Conservation (phyloP, 2,329 filamentous ascomycete species). For the Clathrospora elynae region DNA sequence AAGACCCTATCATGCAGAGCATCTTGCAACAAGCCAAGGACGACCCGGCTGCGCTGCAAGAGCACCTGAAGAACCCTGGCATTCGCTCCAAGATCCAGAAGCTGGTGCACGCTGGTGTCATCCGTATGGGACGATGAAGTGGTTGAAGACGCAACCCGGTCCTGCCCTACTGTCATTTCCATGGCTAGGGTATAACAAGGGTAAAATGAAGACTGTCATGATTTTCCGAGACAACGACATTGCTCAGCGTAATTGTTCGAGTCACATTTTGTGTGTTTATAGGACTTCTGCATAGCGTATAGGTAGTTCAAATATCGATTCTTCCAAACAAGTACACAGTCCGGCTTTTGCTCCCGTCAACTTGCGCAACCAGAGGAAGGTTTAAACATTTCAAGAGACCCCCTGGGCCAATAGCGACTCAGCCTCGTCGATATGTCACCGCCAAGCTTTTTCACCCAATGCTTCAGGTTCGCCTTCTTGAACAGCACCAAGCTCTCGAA, state of each 20-base stretch:
- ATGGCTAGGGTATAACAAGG: too few relatives aligned
- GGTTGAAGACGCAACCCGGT: neutral
- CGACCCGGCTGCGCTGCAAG: constrained; percentile 87
- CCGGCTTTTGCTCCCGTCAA: too few relatives aligned
- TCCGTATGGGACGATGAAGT: constrained; percentile 68
- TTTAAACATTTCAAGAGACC: neutral
- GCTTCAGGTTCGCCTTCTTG: constrained; percentile 16
- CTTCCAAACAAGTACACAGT: constrained; percentile 3
- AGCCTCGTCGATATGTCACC: constrained; percentile 41
- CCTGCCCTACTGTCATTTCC: neutral
- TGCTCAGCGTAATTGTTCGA: too few relatives aligned
- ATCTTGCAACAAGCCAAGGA: constrained; percentile 96
- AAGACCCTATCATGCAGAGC: constrained; percentile 96
- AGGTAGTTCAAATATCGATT: constrained; percentile 14
- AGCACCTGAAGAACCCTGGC: constrained; percentile 93
- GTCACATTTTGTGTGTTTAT: constrained; percentile 1
- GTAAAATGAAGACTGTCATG: neutral
- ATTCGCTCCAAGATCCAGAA: constrained; percentile 92
- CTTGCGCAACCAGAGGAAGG: too few relatives aligned
- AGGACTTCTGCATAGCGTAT: constrained; percentile 26
- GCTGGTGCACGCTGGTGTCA: constrained; percentile 89
- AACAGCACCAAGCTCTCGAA: constrained; percentile 1
- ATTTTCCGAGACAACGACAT: too few relatives aligned
- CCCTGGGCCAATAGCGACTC: constrained; percentile 39
- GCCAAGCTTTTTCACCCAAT: constrained; percentile 29